These are phyloP conservation scores for Bacidia rubella DNA, from an alignment of 495 filamentous ascomycete genomes.

Conservation along the genomic window DNA sequence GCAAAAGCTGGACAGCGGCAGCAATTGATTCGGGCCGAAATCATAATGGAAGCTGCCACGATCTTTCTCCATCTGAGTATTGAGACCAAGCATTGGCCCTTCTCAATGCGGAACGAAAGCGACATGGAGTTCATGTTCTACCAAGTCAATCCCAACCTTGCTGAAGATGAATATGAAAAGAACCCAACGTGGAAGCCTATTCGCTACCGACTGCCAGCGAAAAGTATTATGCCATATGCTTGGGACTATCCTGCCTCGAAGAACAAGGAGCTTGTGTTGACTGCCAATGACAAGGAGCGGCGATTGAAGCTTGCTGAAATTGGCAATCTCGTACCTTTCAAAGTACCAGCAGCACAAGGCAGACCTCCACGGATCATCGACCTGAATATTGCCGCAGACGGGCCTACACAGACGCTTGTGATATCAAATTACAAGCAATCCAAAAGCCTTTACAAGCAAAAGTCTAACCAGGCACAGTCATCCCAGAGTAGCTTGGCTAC, in stretches of 20 bases:
- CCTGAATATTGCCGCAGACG: constrained; percentile 87
- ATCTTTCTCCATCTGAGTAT: constrained; percentile 84
- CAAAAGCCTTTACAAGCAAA: constrained; percentile 89
- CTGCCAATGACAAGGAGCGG: constrained; percentile 62
- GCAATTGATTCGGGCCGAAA: constrained; percentile 71
- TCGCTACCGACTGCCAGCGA: constrained; percentile 79
- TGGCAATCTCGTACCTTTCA: constrained; percentile 85
- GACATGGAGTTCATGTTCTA: constrained; percentile 92
- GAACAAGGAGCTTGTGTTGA: constrained; percentile 79
- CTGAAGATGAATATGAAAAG: constrained; percentile 70
- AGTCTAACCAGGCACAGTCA: constrained; percentile 33
- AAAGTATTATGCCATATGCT: constrained; percentile 98
- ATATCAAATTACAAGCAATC: constrained; percentile 89
- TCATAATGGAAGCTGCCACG: constrained; percentile 81
- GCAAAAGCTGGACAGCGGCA: constrained; percentile 82
- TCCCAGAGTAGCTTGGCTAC: constrained; percentile 46
- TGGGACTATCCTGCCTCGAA: constrained; percentile 99
- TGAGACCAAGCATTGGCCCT: constrained; percentile 92
- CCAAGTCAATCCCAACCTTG: constrained; percentile 66
- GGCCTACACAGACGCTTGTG: constrained; percentile 86
- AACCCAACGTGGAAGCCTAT: constrained; percentile 76
- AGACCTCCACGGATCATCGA: constrained; percentile 72
- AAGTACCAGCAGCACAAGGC: constrained; percentile 46
- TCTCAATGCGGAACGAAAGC: constrained; percentile 95
- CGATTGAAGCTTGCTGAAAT: constrained; percentile 93